Conservation (phyloP, 257 asterid genomes). For the Solanum infundibuliforme region DNA sequence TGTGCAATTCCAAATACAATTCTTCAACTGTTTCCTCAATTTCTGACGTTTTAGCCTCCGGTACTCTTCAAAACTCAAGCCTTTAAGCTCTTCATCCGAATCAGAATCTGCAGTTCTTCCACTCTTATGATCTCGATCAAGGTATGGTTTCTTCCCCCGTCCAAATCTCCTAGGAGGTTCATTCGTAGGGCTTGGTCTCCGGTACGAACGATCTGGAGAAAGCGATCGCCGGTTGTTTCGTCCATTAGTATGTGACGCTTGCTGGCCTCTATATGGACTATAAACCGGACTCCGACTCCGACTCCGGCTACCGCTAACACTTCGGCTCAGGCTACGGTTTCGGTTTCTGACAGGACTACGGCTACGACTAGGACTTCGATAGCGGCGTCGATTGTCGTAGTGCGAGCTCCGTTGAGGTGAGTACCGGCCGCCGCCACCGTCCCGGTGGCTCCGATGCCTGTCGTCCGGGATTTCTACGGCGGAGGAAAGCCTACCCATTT, state of each 20-base stretch:
- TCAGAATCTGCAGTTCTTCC: conserved; percentile 37
- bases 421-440: conserved; percentile 18
- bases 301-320: conserved; percentile 23
- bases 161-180: conserved; percentile 20
- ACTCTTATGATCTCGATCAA: conserved; percentile 54
- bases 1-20: conserved; percentile 65
- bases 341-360: conserved; percentile 20
- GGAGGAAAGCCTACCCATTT: conserved; percentile 61
- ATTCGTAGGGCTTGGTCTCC: conserved; percentile 18
- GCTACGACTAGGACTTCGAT: conserved; percentile 10
- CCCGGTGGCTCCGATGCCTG: conserved; percentile 20
- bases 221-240: conserved; percentile 22
- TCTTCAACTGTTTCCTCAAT: conserved; percentile 44
- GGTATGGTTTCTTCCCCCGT: conserved; percentile 25
- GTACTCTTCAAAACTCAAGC: conserved; percentile 57
- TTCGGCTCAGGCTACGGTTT: background rate
- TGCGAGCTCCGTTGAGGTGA: conserved; percentile 27
- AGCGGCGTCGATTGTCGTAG: conserved; percentile 5
- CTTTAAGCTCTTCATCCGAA: conserved; percentile 80
- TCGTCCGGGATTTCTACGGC: conserved; percentile 45
- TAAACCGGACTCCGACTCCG: conserved; percentile 43
- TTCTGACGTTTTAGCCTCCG: conserved; percentile 79
- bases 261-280: background rate
- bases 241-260: background rate
- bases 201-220: conserved; percentile 65